Percentiles rank a stretch among this genome's conserved stretches.
These are phyloP conservation scores for Trypanosoma brucei DNA, from an alignment of 208 protist genomes.

Conservation along the genomic window DNA sequence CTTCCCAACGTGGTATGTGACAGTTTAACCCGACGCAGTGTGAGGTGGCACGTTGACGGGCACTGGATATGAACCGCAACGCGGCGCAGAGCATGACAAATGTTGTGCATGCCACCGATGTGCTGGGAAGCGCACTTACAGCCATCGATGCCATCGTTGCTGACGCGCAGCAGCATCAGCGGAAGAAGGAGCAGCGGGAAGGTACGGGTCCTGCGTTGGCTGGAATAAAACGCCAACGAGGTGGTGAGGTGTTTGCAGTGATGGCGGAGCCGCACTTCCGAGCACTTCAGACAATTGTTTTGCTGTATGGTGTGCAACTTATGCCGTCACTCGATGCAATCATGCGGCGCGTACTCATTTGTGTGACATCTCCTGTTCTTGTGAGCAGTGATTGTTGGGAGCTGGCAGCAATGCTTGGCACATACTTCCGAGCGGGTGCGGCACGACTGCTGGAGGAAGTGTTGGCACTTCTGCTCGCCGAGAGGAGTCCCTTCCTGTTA, in stretches of 20 bases:
- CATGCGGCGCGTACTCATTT: constrained; percentile 36
- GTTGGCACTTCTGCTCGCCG: constrained; percentile 40
- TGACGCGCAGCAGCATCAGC: constrained; percentile 41
- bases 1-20: neutral
- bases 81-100: neutral
- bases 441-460: constrained; percentile 40
- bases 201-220: neutral
- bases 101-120: constrained; percentile 2
- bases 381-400: constrained; percentile 45
- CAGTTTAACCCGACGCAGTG: no score
- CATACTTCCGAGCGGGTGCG: constrained; percentile 49
- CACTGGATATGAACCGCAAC: neutral
- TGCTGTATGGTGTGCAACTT: constrained; percentile 43
- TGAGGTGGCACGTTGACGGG: no score
- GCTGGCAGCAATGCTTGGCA: constrained; percentile 42
- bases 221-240: constrained; percentile 6
- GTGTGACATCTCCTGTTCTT: constrained; percentile 36
- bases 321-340: constrained; percentile 50
- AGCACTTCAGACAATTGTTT: constrained; percentile 26
- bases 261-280: constrained; percentile 47
- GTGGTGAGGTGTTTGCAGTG: constrained; percentile 33
- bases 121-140: constrained; percentile 28
- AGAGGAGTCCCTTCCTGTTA: constrained; percentile 43
- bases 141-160: constrained; percentile 45
- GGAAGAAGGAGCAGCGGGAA: constrained; percentile 18